Percentiles rank a stretch among this genome's conserved stretches.
Evolutionary conservation across 228 moss, liverwort and hornwort species (phyloP).

Genomic region (Sphagnum magellanicum): DNA sequence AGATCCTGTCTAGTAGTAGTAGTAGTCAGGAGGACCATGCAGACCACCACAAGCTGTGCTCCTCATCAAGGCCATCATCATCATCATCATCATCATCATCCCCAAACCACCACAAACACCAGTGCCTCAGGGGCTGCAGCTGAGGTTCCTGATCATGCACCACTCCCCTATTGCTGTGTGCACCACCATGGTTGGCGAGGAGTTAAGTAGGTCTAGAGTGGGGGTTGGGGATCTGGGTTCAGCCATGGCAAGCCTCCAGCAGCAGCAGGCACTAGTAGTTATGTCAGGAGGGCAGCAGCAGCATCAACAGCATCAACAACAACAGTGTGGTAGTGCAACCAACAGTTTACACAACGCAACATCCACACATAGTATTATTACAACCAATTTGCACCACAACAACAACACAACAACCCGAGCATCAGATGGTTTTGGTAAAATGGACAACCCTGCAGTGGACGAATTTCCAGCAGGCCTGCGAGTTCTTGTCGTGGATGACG

Average conservation of each 20-base stretch:
- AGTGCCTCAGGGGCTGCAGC: background rate
- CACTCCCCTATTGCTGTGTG: conserved; percentile 6
- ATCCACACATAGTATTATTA: background rate
- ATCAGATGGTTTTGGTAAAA: conserved; percentile 28
- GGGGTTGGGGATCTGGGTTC: conserved; percentile 36
- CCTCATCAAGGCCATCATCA: background rate
- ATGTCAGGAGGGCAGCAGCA: conserved; percentile 1
- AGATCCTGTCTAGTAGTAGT: no score
- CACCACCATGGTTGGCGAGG: conserved; percentile 30
- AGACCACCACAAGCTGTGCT: no score
- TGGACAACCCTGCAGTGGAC: conserved; percentile 31
- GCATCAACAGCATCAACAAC: conserved; percentile 26
- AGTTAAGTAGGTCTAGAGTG: conserved; percentile 33
- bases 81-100: background rate
- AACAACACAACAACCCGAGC: conserved; percentile 14
- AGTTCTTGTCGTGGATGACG: conserved; percentile 63
- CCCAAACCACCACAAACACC: background rate
- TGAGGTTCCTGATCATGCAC: no score
- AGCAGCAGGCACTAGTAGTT: conserved; percentile 9
- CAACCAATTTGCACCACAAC: background rate
- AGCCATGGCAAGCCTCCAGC: conserved; percentile 32
- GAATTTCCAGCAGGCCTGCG: conserved; percentile 60
- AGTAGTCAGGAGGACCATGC: no score
- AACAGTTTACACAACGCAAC: conserved; percentile 19
- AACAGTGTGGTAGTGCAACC: conserved; percentile 22